phyloP scores from a whole-genome alignment of 805 yeast genomes.

The Komagataella kurtzmanii region DNA sequence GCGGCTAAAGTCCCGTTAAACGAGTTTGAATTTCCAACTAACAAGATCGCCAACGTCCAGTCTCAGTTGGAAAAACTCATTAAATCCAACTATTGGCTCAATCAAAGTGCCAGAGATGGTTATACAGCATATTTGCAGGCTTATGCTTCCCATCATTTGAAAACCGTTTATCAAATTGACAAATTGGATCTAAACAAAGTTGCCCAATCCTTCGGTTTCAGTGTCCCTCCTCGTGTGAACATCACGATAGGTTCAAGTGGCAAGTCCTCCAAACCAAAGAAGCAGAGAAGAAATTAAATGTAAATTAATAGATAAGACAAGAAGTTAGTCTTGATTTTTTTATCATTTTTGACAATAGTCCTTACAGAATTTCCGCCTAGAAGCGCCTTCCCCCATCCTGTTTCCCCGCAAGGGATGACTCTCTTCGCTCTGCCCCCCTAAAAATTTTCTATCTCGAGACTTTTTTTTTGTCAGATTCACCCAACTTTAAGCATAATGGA shows the following conservation, averaged over 20 bases:
- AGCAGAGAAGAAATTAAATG: neutral
- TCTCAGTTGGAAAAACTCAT: conserved; percentile 84
- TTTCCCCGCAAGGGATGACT: neutral
- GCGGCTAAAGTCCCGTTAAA: conserved; percentile 96
- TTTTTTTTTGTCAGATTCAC: neutral
- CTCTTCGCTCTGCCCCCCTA: neutral
- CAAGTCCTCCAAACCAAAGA: neutral
- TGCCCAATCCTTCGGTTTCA: conserved; percentile 90
- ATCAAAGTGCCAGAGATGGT: conserved; percentile 94
- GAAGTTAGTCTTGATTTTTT: neutral
- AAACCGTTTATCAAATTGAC: conserved; percentile 93
- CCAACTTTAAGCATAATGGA: neutral
- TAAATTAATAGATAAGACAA: neutral
- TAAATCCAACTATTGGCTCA: conserved; percentile 84
- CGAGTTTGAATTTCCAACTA: conserved; percentile 92
- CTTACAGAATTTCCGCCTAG: neutral
- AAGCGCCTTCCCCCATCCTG: neutral
- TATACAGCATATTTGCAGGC: conserved; percentile 95
- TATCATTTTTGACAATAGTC: neutral
- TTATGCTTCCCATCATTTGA: conserved; percentile 90
- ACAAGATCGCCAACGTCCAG: conserved; percentile 93
- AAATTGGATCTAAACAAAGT: conserved; percentile 89
- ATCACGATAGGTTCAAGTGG: conserved; percentile 84
- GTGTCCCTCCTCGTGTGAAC: conserved; percentile 92
- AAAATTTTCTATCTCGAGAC: neutral